A percentile compares a stretch with the other conserved stretches of the same genome.
These are phyloP conservation scores for Exidia glandulosa DNA, from an alignment of 768 basidiomycete species.

Conservation along the genomic window DNA sequence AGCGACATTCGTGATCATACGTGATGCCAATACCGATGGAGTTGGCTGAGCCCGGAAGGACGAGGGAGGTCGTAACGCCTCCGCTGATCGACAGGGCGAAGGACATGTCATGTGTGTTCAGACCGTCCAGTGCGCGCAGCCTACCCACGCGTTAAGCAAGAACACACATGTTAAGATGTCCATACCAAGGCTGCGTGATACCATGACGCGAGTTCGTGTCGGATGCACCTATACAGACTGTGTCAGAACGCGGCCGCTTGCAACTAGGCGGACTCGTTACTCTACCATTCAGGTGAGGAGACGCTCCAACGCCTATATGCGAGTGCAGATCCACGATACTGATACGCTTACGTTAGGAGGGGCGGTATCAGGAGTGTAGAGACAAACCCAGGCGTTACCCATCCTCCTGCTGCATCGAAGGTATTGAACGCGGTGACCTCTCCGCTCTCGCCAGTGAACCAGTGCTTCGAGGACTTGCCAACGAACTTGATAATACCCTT, in stretches of 20 bases:
- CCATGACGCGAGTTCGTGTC: slow-evolving; percentile 61
- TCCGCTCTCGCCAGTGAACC: too few species aligned
- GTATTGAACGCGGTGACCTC: slow-evolving; percentile 35
- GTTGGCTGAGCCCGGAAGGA: slow-evolving; percentile 69
- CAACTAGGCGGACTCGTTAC: too few species aligned
- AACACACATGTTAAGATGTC: background rate
- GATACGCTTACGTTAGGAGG: slow-evolving; percentile 5
- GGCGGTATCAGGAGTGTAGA: slow-evolving; percentile 9
- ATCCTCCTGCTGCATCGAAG: slow-evolving; percentile 48
- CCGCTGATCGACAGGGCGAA: slow-evolving; percentile 69
- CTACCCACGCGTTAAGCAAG: background rate
- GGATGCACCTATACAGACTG: slow-evolving; percentile 36
- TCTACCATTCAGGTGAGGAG: slow-evolving; percentile 49
- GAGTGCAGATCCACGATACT: slow-evolving; percentile 62
- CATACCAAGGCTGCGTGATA: slow-evolving; percentile 50
- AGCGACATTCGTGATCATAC: background rate
- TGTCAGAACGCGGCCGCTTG: too few species aligned
- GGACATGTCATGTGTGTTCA: slow-evolving; percentile 78
- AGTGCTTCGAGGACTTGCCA: slow-evolving; percentile 36
- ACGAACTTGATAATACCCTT: slow-evolving; percentile 50
- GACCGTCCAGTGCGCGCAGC: slow-evolving; percentile 71
- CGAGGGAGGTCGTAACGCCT: slow-evolving; percentile 76
- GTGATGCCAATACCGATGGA: slow-evolving; percentile 48
- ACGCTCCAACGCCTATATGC: slow-evolving; percentile 62
- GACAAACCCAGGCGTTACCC: slow-evolving; percentile 53